phyloP scores from a whole-genome alignment of 2,329 filamentous ascomycete species.

The Xylariaceae sp. region DNA sequence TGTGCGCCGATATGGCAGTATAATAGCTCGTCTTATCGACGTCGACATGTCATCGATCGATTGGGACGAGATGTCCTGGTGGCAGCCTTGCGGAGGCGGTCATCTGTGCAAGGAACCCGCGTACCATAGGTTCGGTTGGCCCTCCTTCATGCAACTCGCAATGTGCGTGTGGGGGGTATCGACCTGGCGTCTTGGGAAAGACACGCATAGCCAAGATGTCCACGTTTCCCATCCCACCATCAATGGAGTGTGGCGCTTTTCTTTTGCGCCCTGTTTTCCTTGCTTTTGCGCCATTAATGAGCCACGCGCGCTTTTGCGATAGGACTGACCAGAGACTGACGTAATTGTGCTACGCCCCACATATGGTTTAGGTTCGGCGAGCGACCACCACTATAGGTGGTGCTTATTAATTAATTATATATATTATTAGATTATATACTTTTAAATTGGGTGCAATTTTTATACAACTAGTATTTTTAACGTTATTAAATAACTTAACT shows the following conservation, averaged over 20 bases:
- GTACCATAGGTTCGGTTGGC: slow-evolving; percentile 30
- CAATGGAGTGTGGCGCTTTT: neutral
- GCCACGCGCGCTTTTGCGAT: slow-evolving; percentile 2
- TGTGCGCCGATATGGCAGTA: slow-evolving; percentile 1
- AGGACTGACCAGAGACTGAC: no score
- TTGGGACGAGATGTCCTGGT: slow-evolving; percentile 5
- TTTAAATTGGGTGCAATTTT: no score
- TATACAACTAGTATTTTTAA: no score
- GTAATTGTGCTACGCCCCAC: no score
- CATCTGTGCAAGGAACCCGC: slow-evolving; percentile 35
- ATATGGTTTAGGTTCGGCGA: no score
- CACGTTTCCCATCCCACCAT: neutral
- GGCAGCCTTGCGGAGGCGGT: slow-evolving; percentile 22
- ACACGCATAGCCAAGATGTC: slow-evolving; percentile 9
- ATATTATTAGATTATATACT: no score
- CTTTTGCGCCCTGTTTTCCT: neutral
- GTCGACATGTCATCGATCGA: slow-evolving; percentile 27
- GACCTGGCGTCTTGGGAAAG: slow-evolving; percentile 7
- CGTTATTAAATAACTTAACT: no score
- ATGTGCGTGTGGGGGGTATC: slow-evolving; percentile 1
- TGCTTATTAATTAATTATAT: no score
- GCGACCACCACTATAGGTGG: no score
- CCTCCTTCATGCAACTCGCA: slow-evolving; percentile 10
- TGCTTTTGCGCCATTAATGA: neutral
- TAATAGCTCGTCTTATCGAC: slow-evolving; percentile 6